These are phyloP conservation scores for Salmacisia buchloeana DNA, from an alignment of 1,284 basidiomycete species.

Conservation along the genomic window DNA sequence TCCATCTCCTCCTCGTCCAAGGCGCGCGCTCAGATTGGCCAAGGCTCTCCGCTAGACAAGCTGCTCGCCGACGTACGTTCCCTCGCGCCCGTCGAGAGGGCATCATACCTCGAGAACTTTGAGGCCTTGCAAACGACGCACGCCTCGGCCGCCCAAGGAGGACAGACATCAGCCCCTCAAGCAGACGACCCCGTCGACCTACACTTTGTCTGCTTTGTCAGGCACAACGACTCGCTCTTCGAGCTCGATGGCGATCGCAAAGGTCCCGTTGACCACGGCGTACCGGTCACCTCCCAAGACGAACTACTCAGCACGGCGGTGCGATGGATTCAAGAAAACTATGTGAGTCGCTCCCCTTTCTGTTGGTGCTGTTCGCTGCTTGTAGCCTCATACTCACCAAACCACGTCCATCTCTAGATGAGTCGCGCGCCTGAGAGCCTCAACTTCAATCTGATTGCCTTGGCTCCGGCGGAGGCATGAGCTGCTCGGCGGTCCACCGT, in stretches of 20 bases:
- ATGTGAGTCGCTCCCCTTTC: conserved; percentile 21
- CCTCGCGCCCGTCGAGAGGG: conserved; percentile 13
- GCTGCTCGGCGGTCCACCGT: too few species aligned
- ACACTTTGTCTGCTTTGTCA: conserved; percentile 49
- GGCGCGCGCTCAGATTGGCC: conserved; percentile 17
- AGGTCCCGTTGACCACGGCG: conserved; percentile 36
- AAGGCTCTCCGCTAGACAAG: conserved; percentile 27
- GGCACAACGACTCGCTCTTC: conserved; percentile 27
- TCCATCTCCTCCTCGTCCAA: conserved; percentile 39
- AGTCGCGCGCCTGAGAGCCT: conserved; percentile 33
- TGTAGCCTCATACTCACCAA: neutral
- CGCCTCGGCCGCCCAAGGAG: conserved; percentile 31
- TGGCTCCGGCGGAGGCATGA: conserved; percentile 14
- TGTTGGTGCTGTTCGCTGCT: neutral
- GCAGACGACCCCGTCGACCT: conserved; percentile 41
- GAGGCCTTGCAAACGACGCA: conserved; percentile 35
- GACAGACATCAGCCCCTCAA: conserved; percentile 41
- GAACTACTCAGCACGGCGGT: conserved; percentile 27
- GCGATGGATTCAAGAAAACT: conserved; percentile 37
- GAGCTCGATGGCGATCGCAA: conserved; percentile 46
- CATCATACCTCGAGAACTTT: conserved; percentile 28
- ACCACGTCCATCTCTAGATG: too few species aligned
- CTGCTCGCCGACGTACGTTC: conserved; percentile 14
- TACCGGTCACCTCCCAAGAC: conserved; percentile 22
- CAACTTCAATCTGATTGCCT: conserved; percentile 47